Evolutionary conservation across 345 rosid species (phyloP), one percentile per base, ranked within the genome.

Genomic region (Limnanthes douglasii): DNA sequence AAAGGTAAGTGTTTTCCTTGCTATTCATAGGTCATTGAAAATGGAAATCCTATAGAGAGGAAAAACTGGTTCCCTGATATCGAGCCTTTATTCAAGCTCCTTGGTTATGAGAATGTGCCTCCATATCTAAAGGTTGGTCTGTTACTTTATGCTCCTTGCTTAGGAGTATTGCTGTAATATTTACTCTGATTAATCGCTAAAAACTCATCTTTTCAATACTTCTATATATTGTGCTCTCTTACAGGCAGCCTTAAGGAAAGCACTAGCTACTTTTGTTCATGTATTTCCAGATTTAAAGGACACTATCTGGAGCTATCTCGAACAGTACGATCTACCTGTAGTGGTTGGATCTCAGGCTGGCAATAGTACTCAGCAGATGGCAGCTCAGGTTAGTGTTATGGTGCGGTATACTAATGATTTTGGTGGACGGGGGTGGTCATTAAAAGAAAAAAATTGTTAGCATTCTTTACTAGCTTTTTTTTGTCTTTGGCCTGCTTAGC

Each of bases 81-180:
- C 24, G 95, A 83, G 62, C 90, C 97, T 41, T 65, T 88, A 40
- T 88, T 83, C 68, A 88, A 76, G 76, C 95, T 88, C 56, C 97
- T 88, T 46, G 55, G 97, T 52, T 83, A 79, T 51, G 97, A 88
- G 65, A 79, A 72, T 26, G 93, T 88, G 48, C 97, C 86, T 28
- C 78, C 95, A 41, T 79, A 71, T 66, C 63, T 88, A 43, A 88
- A 88, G 97, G 97, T 79, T 11, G 28, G 50, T 48, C 32, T 7
- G 30, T 38, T 31, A 15, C 21, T 35, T 34, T 28, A 51, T 18
- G 41, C 33, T 57, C 54, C 31, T 31, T 34, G 4, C 43, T 28
- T 39, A 41, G 40, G 30, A 36, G 21, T 26, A 5, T 34, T 18
- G 33, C 35, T n/a, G n/a, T n/a, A n/a, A n/a, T n/a, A n/a, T n/a